phyloP scores from a whole-genome alignment of 805 yeast genomes.

The Danielia oregonensis region DNA sequence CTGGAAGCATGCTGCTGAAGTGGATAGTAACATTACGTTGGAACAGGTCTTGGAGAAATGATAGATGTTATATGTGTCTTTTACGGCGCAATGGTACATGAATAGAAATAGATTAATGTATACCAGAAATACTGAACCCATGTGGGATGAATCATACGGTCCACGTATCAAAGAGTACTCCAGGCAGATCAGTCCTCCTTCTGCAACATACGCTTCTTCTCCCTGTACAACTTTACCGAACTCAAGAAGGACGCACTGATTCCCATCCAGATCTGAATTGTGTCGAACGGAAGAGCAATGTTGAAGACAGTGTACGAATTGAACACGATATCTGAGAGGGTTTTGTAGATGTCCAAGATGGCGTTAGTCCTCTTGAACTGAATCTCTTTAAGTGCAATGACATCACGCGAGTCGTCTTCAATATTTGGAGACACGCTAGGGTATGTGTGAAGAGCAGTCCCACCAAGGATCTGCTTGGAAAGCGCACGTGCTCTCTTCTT shows the following conservation, averaged over 20 bases:
- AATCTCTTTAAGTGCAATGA: constrained; percentile 25
- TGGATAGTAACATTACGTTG: constrained; percentile 31
- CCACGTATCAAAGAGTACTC: too few species aligned
- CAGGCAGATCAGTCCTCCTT: too few species aligned
- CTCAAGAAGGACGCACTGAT: constrained; percentile 38
- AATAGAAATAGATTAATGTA: too few species aligned
- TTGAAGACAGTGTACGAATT: constrained; percentile 40
- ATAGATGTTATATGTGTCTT: too few species aligned
- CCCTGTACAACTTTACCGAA: constrained; percentile 36
- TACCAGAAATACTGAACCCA: too few species aligned
- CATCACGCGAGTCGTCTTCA: constrained; percentile 18
- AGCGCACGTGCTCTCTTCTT: constrained; percentile 48
- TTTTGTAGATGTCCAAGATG: constrained; percentile 37
- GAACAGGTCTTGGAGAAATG: constrained; percentile 32
- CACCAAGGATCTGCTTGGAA: constrained; percentile 37
- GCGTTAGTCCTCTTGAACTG: constrained; percentile 36
- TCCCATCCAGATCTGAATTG: constrained; percentile 46
- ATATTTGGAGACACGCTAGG: constrained; percentile 3
- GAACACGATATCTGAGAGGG: constrained; percentile 36
- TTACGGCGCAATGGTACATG: too few species aligned
- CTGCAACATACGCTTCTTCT: constrained; percentile 19
- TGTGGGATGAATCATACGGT: too few species aligned
- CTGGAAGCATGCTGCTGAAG: constrained; percentile 67
- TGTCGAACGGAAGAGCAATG: constrained; percentile 28
- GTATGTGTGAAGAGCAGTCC: constrained; percentile 8